Percentiles rank a stretch among this genome's conserved stretches.
phyloP scores from a whole-genome alignment of 2,329 filamentous ascomycete species.

The Pseudocercospora fuligena region DNA sequence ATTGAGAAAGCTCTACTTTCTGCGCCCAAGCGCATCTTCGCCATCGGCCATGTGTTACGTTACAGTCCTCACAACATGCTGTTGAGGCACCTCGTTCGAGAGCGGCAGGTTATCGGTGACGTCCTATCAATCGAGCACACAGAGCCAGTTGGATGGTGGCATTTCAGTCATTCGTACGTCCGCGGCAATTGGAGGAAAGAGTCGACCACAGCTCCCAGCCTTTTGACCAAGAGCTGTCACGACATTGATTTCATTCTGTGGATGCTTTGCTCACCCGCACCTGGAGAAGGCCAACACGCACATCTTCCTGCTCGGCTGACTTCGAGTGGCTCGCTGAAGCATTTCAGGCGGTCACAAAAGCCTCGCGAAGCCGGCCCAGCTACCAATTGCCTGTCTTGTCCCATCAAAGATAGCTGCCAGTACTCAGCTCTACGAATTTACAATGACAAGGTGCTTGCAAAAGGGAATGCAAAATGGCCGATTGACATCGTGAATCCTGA shows the following conservation, averaged over 20 bases:
- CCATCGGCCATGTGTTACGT: constrained; percentile 89
- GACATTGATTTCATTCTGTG: constrained; percentile 93
- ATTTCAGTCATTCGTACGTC: constrained; percentile 89
- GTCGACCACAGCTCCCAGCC: constrained; percentile 73
- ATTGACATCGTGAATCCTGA: constrained; percentile 89
- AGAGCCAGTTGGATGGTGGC: constrained; percentile 95
- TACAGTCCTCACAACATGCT: constrained; percentile 93
- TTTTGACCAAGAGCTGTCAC: constrained; percentile 95
- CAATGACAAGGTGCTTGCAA: constrained; percentile 67
- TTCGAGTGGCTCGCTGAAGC: constrained; percentile 76
- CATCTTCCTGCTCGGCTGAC: constrained; percentile 77
- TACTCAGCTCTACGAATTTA: constrained; percentile 89
- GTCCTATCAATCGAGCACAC: constrained; percentile 86
- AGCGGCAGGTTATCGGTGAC: constrained; percentile 79
- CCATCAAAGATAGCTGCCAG: constrained; percentile 74
- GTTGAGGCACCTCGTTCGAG: constrained; percentile 75
- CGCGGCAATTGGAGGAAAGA: constrained; percentile 92
- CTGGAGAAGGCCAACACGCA: constrained; percentile 36
- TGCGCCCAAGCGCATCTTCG: constrained; percentile 64
- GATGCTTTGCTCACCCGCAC: constrained; percentile 77
- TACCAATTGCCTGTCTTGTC: constrained; percentile 86
- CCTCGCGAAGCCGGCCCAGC: constrained; percentile 73
- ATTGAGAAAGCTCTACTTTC: constrained; percentile 54
- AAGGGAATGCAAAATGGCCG: constrained; percentile 77
- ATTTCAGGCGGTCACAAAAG: constrained; percentile 78